Evolutionary conservation across 257 asterid genomes (phyloP).

Genomic region (Scutellaria barbata): DNA sequence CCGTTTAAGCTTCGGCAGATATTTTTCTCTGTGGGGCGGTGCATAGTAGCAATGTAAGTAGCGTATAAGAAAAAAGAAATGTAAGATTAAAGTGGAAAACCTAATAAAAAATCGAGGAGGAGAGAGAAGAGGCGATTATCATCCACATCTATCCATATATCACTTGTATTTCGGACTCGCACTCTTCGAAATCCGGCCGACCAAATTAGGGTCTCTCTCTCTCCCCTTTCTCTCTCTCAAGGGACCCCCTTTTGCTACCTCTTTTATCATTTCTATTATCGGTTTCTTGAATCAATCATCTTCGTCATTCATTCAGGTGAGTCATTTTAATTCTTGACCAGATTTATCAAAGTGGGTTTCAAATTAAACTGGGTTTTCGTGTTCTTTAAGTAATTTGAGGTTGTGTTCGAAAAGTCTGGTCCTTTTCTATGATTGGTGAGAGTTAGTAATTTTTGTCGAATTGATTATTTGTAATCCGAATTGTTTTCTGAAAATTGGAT

Average conservation of each 20-base stretch:
- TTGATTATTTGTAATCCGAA: slow-evolving; percentile 9
- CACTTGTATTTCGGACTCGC: slow-evolving; percentile 32
- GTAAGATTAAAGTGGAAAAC: not conserved
- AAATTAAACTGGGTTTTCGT: slow-evolving; percentile 10
- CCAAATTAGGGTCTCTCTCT: slow-evolving; percentile 38
- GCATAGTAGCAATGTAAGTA: slow-evolving; percentile 14
- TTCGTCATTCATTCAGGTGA: slow-evolving; percentile 29
- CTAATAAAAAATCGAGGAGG: not conserved
- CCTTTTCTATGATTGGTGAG: not conserved
- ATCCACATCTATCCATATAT: slow-evolving; percentile 43
- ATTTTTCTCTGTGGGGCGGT: slow-evolving; percentile 28
- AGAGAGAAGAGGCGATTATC: slow-evolving; percentile 30
- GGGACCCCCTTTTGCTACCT: slow-evolving; percentile 10
- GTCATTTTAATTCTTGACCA: slow-evolving; percentile 22
- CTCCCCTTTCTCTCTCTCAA: slow-evolving; percentile 37
- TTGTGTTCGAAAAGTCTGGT: slow-evolving; percentile 13
- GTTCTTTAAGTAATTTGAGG: slow-evolving; percentile 25
- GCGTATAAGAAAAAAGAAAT: slow-evolving; percentile 31
- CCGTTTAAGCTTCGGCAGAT: not conserved
- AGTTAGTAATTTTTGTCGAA: slow-evolving; percentile 26
- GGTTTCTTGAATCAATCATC: slow-evolving; percentile 16
- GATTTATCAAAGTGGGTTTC: slow-evolving; percentile 29
- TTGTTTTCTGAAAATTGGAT: slow-evolving; percentile 7
- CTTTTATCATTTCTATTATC: not conserved
- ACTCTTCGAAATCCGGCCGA: slow-evolving; percentile 40